Evolutionary conservation across 2,329 filamentous ascomycete species (phyloP).

Genomic region (Hypoxylon sp.): DNA sequence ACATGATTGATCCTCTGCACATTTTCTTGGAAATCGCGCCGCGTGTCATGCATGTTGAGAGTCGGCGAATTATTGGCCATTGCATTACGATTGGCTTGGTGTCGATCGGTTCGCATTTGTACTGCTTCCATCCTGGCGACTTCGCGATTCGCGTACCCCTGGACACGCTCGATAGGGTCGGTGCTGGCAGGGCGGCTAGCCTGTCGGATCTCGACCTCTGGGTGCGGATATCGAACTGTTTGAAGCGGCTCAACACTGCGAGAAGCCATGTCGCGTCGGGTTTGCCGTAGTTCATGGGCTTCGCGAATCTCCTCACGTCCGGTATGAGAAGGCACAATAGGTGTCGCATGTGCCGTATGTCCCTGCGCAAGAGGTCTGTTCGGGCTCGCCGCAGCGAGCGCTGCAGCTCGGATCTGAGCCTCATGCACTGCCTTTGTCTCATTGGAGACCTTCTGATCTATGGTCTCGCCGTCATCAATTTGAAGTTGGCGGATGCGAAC

Average conservation of each 20-base stretch:
- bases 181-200: slow-evolving; percentile 51
- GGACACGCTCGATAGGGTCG: slow-evolving; percentile 61
- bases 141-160: slow-evolving; percentile 63
- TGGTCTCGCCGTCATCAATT: slow-evolving; percentile 65
- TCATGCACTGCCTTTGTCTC: slow-evolving; percentile 65
- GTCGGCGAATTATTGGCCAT: slow-evolving; percentile 19
- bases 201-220: slow-evolving; percentile 55
- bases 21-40: slow-evolving; percentile 61
- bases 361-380: slow-evolving; percentile 34
- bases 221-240: slow-evolving; percentile 51
- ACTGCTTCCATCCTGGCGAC: slow-evolving; percentile 64
- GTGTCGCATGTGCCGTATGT: slow-evolving; percentile 17
- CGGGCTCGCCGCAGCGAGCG: slow-evolving; percentile 39
- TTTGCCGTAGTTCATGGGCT: slow-evolving; percentile 57
- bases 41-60: slow-evolving; percentile 41
- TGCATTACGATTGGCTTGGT: slow-evolving; percentile 59
- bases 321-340: slow-evolving; percentile 28
- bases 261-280: slow-evolving; percentile 54
- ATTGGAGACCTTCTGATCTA: slow-evolving; percentile 62
- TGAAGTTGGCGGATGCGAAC: slow-evolving; percentile 71
- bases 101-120: slow-evolving; percentile 64
- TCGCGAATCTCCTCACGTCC: slow-evolving; percentile 44
- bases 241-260: slow-evolving; percentile 46
- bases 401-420: slow-evolving; percentile 60
- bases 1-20: slow-evolving; percentile 67